A percentile compares a stretch with the other conserved stretches of the same genome.
Evolutionary conservation across 441 rosid species (phyloP).

Genomic region (Hypseocharis bilobata): DNA sequence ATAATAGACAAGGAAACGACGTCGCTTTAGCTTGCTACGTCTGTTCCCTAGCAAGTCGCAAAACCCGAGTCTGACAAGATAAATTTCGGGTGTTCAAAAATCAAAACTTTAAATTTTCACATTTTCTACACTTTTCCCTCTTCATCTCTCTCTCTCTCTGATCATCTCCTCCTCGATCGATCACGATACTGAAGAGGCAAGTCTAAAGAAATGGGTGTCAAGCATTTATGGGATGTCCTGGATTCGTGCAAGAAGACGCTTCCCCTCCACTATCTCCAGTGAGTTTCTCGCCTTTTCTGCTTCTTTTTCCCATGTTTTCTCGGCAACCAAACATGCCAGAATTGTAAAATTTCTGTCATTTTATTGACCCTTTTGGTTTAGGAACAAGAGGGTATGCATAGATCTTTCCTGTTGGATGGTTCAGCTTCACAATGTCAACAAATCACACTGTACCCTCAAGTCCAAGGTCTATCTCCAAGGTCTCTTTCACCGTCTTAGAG

Average conservation of each 20-base stretch:
- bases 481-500: conserved; percentile 77
- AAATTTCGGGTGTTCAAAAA: no score
- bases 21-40: no score
- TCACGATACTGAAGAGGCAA: background rate
- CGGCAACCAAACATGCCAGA: background rate
- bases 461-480: conserved; percentile 56
- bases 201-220: conserved; percentile 54
- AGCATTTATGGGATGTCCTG: conserved; percentile 65
- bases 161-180: background rate
- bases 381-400: conserved; percentile 71
- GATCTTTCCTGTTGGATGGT: conserved; percentile 96
- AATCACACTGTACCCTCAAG: conserved; percentile 41
- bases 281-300: conserved; percentile 14
- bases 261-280: conserved; percentile 74
- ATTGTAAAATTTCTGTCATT: background rate
- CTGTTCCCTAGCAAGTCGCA: no score
- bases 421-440: conserved; percentile 57
- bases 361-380: conserved; percentile 10
- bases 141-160: no score
- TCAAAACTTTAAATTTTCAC: no score
- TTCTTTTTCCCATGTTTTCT: conserved; percentile 1
- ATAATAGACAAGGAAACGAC: no score
- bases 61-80: no score
- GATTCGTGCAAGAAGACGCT: conserved; percentile 79
- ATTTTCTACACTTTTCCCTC: no score